Percentiles rank a stretch among this genome's conserved stretches.
Conservation (phyloP, 2,329 filamentous ascomycete genomes). For the Diplodia scrobiculata region DNA sequence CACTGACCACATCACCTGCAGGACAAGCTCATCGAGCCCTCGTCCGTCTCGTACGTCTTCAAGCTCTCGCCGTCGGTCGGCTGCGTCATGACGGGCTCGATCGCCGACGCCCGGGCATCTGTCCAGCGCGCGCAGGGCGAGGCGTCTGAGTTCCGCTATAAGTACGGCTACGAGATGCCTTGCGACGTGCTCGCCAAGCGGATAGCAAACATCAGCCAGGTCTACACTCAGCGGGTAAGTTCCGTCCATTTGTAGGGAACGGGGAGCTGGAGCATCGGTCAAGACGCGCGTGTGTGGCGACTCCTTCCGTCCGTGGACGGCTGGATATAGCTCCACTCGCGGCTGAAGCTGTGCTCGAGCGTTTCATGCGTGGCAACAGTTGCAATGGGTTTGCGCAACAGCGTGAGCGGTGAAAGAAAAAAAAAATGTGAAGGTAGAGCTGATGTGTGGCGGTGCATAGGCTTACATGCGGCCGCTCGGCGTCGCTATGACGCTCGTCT, state of each 20-base stretch:
- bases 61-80: constrained; percentile 93
- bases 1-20: constrained; percentile 13
- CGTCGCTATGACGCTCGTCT: constrained; percentile 79
- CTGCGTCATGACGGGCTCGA: constrained; percentile 97
- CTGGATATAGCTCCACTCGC: constrained; percentile 1
- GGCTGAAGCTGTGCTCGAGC: constrained; percentile 24
- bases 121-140: constrained; percentile 91
- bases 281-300: neutral
- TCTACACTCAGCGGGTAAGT: constrained; percentile 92
- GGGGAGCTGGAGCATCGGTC: neutral
- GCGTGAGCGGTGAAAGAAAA: neutral
- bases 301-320: neutral
- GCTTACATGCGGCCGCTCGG: constrained; percentile 98
- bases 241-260: neutral
- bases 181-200: constrained; percentile 95
- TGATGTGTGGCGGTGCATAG: constrained; percentile 47
- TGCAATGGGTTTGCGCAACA: neutral
- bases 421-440: neutral
- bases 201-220: constrained; percentile 97
- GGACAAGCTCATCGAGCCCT: constrained; percentile 97
- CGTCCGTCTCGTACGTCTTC: constrained; percentile 97
- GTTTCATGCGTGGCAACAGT: neutral
- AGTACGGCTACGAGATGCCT: constrained; percentile 99
- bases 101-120: constrained; percentile 88
- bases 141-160: constrained; percentile 97